Evolutionary conservation across 345 rosid species (phyloP), one percentile per base, ranked within the genome.

Genomic region (Salix caprea): DNA sequence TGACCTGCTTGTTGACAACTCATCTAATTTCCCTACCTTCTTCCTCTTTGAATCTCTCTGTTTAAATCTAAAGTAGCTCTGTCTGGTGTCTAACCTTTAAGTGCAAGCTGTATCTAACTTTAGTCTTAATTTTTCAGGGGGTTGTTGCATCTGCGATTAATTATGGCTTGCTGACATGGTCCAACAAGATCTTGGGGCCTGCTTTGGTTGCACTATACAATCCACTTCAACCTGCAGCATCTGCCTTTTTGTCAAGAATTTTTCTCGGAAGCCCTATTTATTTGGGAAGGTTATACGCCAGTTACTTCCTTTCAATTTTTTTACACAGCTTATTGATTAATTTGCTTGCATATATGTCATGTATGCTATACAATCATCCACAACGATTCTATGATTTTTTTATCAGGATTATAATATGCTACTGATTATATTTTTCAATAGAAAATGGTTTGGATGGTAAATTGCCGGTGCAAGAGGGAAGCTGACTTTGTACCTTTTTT

Each of bases 91-190:
- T 44, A 44, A 44, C 50, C 50, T 46, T 13, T 14, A 46, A 14
- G 50, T 46, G 50, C 46, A 52, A 32, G 30, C 58, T 9, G 69
- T 39, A 30, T 56, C 32, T 68, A 37, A 69, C 12, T 14, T 70
- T 6, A 5, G 2, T 64, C 36, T 54, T 14, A 77, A 64, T 81
- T 71, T 79, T 83, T 65, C 80, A 93, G 98, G 97, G 99, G 77
- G 79, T 86, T 79, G 79, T 92, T 73, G 97, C 98, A 32, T 93
- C 99, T 78, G 98, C 99, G 54, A 76, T 96, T 58, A 93, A 91
- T 85, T 96, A 88, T 84, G 98, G 95, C 76, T 85, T 96, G n/a
- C 69, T 96, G 71, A 93, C 99, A 24, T 96, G 99, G 99, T 96
- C 92, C 72, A 96, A 96, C 85, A 96, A 96, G 88, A 92, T 92